Evolutionary conservation across 805 yeast genomes (phyloP).

Genomic region (Candida quercuum): DNA sequence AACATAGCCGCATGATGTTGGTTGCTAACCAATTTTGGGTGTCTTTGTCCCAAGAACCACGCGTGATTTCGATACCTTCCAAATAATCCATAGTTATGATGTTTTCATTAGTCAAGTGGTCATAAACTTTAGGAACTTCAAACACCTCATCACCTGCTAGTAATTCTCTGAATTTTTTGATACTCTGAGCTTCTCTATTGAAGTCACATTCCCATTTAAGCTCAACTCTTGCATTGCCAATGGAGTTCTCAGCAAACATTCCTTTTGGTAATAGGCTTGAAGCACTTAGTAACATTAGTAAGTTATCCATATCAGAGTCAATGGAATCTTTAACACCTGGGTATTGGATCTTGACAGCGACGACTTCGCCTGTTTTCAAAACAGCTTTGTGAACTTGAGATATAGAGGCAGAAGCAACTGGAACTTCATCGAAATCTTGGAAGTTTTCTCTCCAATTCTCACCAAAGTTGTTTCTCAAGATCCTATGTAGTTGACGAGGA

Average conservation of each 20-base stretch:
- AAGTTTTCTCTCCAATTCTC: conserved; percentile 71
- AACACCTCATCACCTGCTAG: conserved; percentile 57
- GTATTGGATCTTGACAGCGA: conserved; percentile 93
- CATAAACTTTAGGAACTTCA: conserved; percentile 76
- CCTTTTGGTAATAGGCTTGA: conserved; percentile 87
- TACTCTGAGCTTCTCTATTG: conserved; percentile 75
- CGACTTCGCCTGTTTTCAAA: conserved; percentile 58
- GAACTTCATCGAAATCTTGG: conserved; percentile 73
- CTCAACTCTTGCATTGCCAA: conserved; percentile 89
- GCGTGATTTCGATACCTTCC: conserved; percentile 78
- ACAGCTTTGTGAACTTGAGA: conserved; percentile 93
- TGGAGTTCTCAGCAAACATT: conserved; percentile 82
- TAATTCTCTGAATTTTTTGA: conserved; percentile 62
- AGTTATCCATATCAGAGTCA: conserved; percentile 88
- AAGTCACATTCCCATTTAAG: conserved; percentile 98
- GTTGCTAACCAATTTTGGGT: conserved; percentile 78
- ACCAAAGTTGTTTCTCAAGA: conserved; percentile 72
- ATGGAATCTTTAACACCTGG: conserved; percentile 95
- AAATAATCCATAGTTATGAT: conserved; percentile 87
- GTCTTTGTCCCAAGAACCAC: conserved; percentile 69
- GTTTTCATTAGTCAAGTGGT: conserved; percentile 71
- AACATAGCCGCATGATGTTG: conserved; percentile 79
- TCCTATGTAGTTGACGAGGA: conserved; percentile 74
- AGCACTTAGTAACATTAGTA: conserved; percentile 78
- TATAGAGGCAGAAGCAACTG: conserved; percentile 95